Percentiles rank a stretch among this genome's conserved stretches.
phyloP scores from a whole-genome alignment of 1,284 basidiomycete genomes.

The Paramarasmius palmivorus region DNA sequence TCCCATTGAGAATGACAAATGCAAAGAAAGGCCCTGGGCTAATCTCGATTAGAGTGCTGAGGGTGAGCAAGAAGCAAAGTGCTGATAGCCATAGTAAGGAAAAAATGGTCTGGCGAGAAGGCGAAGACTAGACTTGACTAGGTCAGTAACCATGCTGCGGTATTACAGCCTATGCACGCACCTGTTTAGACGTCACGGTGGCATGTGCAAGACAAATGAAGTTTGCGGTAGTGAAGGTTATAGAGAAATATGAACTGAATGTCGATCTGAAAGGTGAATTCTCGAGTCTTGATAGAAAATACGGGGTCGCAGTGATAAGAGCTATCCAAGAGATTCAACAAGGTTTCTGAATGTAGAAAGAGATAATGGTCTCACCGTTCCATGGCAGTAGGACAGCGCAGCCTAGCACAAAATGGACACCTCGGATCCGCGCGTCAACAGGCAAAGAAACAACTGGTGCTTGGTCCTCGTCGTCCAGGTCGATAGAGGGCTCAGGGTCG shows the following conservation, averaged over 20 bases:
- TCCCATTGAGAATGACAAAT: constrained; percentile 61
- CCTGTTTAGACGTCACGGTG: constrained; percentile 66
- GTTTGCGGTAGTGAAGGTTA: constrained; percentile 61
- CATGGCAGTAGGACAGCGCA: constrained; percentile 74
- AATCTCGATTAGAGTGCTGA: constrained; percentile 60
- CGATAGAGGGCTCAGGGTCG: constrained; percentile 21
- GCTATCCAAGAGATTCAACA: constrained; percentile 43
- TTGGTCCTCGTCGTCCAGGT: constrained; percentile 10
- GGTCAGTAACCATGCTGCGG: not conserved
- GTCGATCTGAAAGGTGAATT: constrained; percentile 54
- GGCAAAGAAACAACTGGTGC: constrained; percentile 24
- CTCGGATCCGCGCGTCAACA: constrained; percentile 46
- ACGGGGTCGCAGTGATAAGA: constrained; percentile 76
- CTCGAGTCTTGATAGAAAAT: constrained; percentile 65
- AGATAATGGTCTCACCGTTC: constrained; percentile 58
- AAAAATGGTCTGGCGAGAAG: constrained; percentile 49
- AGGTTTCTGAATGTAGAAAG: constrained; percentile 9
- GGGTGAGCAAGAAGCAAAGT: constrained; percentile 54
- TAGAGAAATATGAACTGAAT: constrained; percentile 73
- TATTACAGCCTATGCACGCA: constrained; percentile 24
- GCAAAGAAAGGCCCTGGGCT: constrained; percentile 58
- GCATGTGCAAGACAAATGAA: constrained; percentile 72
- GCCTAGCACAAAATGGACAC: constrained; percentile 72
- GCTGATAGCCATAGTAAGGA: constrained; percentile 46
- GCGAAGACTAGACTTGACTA: constrained; percentile 31